phyloP scores from a whole-genome alignment of 2,329 filamentous ascomycete genomes.

The Pyricularia sp. region DNA sequence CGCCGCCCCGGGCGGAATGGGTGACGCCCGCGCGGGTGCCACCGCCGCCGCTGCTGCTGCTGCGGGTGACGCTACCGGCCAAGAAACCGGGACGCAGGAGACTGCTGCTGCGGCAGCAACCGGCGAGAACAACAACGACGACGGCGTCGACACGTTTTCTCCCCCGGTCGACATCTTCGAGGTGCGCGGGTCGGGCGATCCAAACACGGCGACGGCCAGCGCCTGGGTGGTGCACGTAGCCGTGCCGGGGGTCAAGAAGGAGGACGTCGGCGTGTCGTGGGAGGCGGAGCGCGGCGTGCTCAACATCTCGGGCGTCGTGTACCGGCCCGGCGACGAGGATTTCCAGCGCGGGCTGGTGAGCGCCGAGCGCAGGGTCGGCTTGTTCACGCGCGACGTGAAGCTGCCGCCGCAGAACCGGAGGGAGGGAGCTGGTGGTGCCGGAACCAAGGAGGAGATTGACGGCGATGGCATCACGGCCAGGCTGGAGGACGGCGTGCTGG shows the following conservation, averaged over 20 bases:
- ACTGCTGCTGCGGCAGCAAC: constrained; percentile 3
- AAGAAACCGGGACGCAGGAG: neutral
- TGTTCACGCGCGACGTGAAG: constrained; percentile 58
- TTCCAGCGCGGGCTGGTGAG: constrained; percentile 50
- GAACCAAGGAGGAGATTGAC: constrained; percentile 42
- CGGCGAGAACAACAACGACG: constrained; percentile 10
- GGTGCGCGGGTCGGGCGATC: constrained; percentile 21
- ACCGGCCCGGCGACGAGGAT: constrained; percentile 58
- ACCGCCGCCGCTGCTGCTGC: neutral
- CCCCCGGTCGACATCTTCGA: constrained; percentile 68
- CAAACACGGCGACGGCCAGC: neutral
- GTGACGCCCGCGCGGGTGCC: constrained; percentile 3
- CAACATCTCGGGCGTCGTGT: constrained; percentile 57
- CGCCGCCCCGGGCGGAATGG: constrained; percentile 9
- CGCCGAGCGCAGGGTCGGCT: constrained; percentile 57
- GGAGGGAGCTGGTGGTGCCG: constrained; percentile 37
- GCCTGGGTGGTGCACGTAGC: constrained; percentile 58
- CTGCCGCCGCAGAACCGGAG: constrained; percentile 36
- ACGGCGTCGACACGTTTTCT: constrained; percentile 31
- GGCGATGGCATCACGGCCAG: constrained; percentile 56
- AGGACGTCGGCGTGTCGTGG: constrained; percentile 59
- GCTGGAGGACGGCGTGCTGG: constrained; percentile 65
- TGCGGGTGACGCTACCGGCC: neutral
- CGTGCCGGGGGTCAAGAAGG: constrained; percentile 66
- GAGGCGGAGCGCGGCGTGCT: constrained; percentile 54